Evolutionary conservation across 169 alveolate genomes (phyloP), one percentile per base, ranked within the genome.

Genomic region (Cryptosporidium tyzzeri): DNA sequence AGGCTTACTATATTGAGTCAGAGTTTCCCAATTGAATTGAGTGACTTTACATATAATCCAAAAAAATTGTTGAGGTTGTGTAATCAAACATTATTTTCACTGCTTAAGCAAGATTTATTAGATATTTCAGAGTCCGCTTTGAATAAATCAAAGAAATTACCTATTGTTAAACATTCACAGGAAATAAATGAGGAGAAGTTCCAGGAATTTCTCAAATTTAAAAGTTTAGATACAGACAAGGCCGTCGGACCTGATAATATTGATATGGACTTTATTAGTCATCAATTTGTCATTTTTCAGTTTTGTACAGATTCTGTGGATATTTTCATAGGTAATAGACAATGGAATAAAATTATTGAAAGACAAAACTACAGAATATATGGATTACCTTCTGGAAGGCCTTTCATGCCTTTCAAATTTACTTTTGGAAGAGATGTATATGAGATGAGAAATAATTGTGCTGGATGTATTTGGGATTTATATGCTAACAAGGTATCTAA

Each of bases 381-480:
- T 44, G 89, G 89, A 26, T 55, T 80, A 14, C 89, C 89, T 7
- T 59, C 89, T 31, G 89, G 89, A 33, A 59, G 89, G 3, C 89
- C 89, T 10, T 62, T 59, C 31, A 80, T 31, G 70, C 89, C 89
- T 4, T 80, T 80, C 39, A 80, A 80, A n/a, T 80, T 61, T 18
- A 80, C 80, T 14, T 80, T 39, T 61, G 89, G 89, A 16, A 80
- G 75, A 44, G 65, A 59, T 16, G 10, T 80, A n/a, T 80, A 41
- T 62, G 80, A 80, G 44, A 80, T 80, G 89, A 80, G 89, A 41
- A 70, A 61, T 29, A 80, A 80, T 21, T 80, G 89, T 62, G 89
- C 74, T 16, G 62, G 89, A 16, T 59, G 73, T 26, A 80, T 80
- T 18, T 80, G 89, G 89, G 89, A 80, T 44, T 44, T 80, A 35